Percentiles rank a stretch among this genome's conserved stretches.
phyloP scores from a whole-genome alignment of 805 yeast genomes.

The Dipodascopsis uninucleata region DNA sequence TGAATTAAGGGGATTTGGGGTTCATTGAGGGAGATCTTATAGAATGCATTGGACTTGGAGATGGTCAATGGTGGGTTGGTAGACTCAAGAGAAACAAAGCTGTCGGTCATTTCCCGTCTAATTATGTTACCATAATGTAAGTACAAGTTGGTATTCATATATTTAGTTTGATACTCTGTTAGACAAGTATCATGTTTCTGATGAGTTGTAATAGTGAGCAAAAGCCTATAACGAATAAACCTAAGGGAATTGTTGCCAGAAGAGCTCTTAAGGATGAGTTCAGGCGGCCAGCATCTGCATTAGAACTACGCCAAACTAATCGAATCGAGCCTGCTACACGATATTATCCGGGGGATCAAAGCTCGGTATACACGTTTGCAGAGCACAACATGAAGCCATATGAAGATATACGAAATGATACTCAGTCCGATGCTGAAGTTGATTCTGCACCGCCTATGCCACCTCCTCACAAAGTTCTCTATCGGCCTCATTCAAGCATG shows the following conservation, averaged over 20 bases:
- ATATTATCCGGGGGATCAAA: too few relatives aligned
- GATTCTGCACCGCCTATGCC: constrained; percentile 35
- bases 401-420: too few relatives aligned
- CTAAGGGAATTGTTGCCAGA: too few relatives aligned
- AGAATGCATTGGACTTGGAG: constrained; percentile 73
- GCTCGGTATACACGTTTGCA: too few relatives aligned
- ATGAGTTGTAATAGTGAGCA: too few relatives aligned
- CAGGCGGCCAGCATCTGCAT: too few relatives aligned
- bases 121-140: constrained; percentile 63
- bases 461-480: constrained; percentile 36
- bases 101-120: constrained; percentile 82
- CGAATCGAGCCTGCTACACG: too few relatives aligned
- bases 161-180: neutral
- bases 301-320: too few relatives aligned
- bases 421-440: neutral
- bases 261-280: too few relatives aligned
- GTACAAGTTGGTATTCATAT: constrained; percentile 1
- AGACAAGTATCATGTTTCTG: too few relatives aligned
- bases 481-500: constrained; percentile 15
- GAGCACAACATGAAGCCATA: too few relatives aligned
- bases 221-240: too few relatives aligned
- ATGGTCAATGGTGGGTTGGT: constrained; percentile 94
- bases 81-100: constrained; percentile 71
- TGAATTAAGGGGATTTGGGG: constrained; percentile 59
- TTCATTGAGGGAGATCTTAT: constrained; percentile 91